phyloP scores from a whole-genome alignment of 2,329 filamentous ascomycete genomes.

The Aspergillus terreus region DNA sequence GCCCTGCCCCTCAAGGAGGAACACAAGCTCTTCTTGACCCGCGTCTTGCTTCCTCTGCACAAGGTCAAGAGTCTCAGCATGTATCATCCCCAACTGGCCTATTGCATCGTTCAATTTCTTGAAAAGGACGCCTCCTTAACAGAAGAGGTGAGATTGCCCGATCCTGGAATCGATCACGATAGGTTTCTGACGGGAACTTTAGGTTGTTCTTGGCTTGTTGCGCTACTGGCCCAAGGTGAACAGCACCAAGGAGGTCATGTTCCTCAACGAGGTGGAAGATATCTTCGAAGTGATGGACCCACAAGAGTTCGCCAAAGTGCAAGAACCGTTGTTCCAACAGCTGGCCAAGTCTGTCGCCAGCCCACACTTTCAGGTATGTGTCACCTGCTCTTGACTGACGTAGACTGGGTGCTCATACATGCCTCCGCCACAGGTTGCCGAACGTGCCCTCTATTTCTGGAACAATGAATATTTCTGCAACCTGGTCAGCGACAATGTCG shows the following conservation, averaged over 20 bases:
- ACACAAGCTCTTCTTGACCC: conserved; percentile 94
- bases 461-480: conserved; percentile 99
- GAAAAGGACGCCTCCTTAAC: conserved; percentile 97
- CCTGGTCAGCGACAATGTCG: conserved; percentile 96
- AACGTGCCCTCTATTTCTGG: conserved; percentile 98
- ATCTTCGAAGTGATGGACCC: conserved; percentile 99
- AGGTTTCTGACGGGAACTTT: conserved; percentile 12
- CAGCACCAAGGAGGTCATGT: conserved; percentile 99
- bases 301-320: conserved; percentile 96
- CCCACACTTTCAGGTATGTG: conserved; percentile 81
- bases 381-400: background rate
- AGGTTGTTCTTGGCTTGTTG: conserved; percentile 90
- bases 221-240: conserved; percentile 99
- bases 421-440: conserved; percentile 64
- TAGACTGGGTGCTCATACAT: conserved; percentile 11
- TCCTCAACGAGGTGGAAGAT: conserved; percentile 96
- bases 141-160: conserved; percentile 68
- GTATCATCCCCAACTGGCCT: conserved; percentile 97
- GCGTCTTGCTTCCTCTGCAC: conserved; percentile 88
- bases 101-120: conserved; percentile 97
- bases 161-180: background rate
- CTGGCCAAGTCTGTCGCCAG: conserved; percentile 96
- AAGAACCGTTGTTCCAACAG: conserved; percentile 95
- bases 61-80: conserved; percentile 99
- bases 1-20: conserved; percentile 95